phyloP scores from a whole-genome alignment of 495 filamentous ascomycete genomes.

The Neurospora terricola region DNA sequence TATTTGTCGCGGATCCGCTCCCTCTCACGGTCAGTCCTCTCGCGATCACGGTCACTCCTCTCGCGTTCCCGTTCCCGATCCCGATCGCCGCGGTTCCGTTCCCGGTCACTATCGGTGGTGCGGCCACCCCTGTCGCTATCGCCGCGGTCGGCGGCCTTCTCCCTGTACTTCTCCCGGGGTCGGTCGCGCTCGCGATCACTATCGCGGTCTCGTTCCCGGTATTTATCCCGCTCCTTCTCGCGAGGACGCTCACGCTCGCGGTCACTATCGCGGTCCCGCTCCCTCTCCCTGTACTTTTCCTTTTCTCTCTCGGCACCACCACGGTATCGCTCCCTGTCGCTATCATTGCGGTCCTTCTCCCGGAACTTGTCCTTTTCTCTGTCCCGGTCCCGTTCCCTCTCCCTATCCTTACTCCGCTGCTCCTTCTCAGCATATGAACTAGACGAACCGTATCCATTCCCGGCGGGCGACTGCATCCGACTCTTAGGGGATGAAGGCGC shows the following conservation, averaged over 20 bases:
- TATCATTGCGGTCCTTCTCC: neutral
- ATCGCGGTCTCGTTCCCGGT: neutral
- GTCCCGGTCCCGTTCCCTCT: neutral
- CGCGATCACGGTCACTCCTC: neutral
- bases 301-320: neutral
- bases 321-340: neutral
- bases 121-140: neutral
- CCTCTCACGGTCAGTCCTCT: neutral
- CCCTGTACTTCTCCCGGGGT: neutral
- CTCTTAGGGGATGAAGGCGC: neutral
- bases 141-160: neutral
- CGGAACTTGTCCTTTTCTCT: neutral
- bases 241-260: neutral
- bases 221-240: neutral
- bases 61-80: neutral
- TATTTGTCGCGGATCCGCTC: neutral
- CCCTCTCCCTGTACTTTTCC: neutral
- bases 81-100: neutral
- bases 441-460: neutral
- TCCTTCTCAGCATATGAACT: neutral
- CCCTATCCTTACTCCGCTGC: neutral
- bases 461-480: neutral
- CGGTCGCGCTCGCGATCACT: neutral
- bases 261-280: neutral
- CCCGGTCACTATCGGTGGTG: neutral